Base-by-base conservation (phyloP, 139 green algal genomes). In the Medakamo hakoo region DNA sequence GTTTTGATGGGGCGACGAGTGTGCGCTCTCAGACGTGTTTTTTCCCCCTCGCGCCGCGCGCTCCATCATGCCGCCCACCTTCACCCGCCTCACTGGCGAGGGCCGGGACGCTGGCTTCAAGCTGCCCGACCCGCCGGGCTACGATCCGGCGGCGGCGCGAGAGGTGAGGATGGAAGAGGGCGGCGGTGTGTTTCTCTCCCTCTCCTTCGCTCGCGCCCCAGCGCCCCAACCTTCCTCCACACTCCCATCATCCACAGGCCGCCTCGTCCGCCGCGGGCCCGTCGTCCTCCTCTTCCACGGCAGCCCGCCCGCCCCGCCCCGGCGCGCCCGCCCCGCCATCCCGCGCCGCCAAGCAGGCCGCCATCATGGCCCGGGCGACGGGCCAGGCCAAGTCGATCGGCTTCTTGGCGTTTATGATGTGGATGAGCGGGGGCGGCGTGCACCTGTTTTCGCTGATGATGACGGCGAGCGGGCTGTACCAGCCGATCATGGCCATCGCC, bases 391-490 rank as follows among this genome's bases (percentile, higher is more conserved):
- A 72, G 63, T 9, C 60, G 55, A 76, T 90, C 1, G 82, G 71
- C 27, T 84, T 95, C 69, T 84, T 94, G 79, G 84, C 76, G 68
- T 95, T 97, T 76, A 97, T 97, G 89, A 89, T 94, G 74, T 97
- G 78, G 72, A 96, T 97, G 89, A 88, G 79, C 30, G 90, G 88
- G 40, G 40, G 9, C 9, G 9, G 16, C 9, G 40, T 52, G 40
- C 88, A 97, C 64, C 84, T 97, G 31, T 96, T 97, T 76, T 86
- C 69, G 70, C 93, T 97, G 64, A 86, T 95, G 71, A 92, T 87
- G 70, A 89, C 78, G 0, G 79, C 90, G 30, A 83, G 69, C 27
- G 82, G 88, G 24, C 72, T 97, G 30, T 85, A 82, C 55, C 70
- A 80, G 60, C 87, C 89, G 0, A 57, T 94, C 0, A 81, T 73